Base-by-base conservation (phyloP, 2,329 filamentous ascomycete species). In the Exophiala bonariae region DNA sequence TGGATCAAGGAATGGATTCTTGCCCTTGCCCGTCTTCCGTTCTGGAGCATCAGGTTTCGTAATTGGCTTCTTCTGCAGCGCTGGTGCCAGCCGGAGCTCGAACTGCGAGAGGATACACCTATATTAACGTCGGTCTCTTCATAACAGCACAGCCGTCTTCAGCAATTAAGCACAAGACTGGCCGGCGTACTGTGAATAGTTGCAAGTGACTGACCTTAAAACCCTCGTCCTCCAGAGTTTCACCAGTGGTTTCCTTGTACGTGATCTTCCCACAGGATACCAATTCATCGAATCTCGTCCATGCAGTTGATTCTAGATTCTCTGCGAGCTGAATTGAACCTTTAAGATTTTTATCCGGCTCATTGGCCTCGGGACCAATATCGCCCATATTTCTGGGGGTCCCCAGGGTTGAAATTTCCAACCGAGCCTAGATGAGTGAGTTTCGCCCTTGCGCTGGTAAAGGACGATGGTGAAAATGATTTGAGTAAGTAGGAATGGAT, bases 291-390 rank as follows among this genome's bases (percentile, higher is more conserved):
- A 61, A 61, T 43, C 49, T 52, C 3, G 31, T 42, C 19, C 52
- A 40, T 13, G 50, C 55, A 18, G 20, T 39, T 10, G 37, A 8
- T 52, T 69, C 38, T 55, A 69, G 47, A 55, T 69, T 54, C 41
- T 54, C 18, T 50, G 62, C 32, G 63, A 50, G 38, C 8, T 10
- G 11, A 28, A 41, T 41, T 28, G 35, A 37, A 19, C 23, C 11
- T 26, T 26, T 11, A 6, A 11, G 23, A 26, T 26, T 11, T 26
- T 26, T 6, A 26, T 6, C 6, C 11, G 6, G 23, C 23, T 26
- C 23, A 11, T 26, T 26, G 23, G 6, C 23, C 11, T 11, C 23
- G 11, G 23, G 11, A 26, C 11, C 23, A 26, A 26, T 6, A 26
- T 26, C 23, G 6, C 23, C 11, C 23, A 26, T 26, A 6, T 26